Percentiles rank a stretch among this genome's conserved stretches.
These are phyloP conservation scores for Pseudozyma sp. DNA, from an alignment of 1,284 basidiomycete species.

Conservation along the genomic window DNA sequence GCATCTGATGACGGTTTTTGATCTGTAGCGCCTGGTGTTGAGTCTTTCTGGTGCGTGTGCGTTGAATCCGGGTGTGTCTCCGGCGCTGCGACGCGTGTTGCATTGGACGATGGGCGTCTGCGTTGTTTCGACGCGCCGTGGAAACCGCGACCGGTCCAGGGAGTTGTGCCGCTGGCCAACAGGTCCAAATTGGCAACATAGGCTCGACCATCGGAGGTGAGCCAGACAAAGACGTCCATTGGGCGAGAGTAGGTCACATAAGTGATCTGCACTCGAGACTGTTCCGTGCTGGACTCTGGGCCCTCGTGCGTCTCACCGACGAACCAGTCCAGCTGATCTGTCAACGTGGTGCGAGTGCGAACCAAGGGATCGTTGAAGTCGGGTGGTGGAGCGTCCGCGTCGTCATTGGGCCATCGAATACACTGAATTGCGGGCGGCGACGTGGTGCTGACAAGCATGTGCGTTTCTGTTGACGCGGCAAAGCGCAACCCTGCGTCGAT, in stretches of 20 bases:
- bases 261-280: conserved; percentile 21
- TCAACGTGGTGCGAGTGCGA: conserved; percentile 52
- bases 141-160: conserved; percentile 54
- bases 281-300: not conserved
- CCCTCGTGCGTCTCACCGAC: conserved; percentile 1
- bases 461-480: conserved; percentile 43
- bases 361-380: conserved; percentile 31
- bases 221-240: conserved; percentile 63
- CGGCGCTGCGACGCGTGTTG: conserved; percentile 2
- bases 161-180: conserved; percentile 25
- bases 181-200: conserved; percentile 51
- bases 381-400: conserved; percentile 29
- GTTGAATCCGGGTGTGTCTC: not conserved
- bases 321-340: conserved; percentile 45
- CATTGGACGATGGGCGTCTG: conserved; percentile 20
- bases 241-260: conserved; percentile 55
- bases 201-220: conserved; percentile 59
- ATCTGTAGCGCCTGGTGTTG: not conserved
- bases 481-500: conserved; percentile 63
- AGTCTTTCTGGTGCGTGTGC: not conserved
- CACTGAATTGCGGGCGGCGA: conserved; percentile 62
- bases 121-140: conserved; percentile 36
- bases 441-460: conserved; percentile 61
- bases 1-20: no score
- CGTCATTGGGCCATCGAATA: conserved; percentile 62